These are phyloP conservation scores for Linaria vulgaris DNA, from an alignment of 257 asterid species.

Conservation along the genomic window DNA sequence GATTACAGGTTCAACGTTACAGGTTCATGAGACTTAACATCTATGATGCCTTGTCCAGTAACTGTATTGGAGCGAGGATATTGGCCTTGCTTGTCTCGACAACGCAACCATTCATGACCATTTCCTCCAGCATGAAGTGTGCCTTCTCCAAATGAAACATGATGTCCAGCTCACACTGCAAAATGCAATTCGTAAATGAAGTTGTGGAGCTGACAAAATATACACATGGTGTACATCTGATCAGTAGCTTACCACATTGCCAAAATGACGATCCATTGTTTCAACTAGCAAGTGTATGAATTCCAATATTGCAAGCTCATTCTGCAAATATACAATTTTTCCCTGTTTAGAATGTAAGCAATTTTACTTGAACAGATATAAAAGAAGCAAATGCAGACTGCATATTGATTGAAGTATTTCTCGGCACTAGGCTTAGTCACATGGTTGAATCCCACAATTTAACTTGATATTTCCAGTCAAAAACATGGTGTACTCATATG, in stretches of 20 bases:
- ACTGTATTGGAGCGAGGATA: constrained; percentile 74
- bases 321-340: constrained; percentile 45
- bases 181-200: neutral
- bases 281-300: constrained; percentile 93
- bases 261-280: constrained; percentile 99
- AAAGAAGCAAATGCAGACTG: neutral
- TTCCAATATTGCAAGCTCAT: constrained; percentile 94
- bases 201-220: too few species aligned
- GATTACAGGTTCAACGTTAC: too few species aligned
- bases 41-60: constrained; percentile 77
- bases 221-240: neutral
- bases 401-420: too few species aligned
- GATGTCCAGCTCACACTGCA: constrained; percentile 94
- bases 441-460: too few species aligned
- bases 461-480: too few species aligned
- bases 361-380: neutral
- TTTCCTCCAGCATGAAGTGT: constrained; percentile 97
- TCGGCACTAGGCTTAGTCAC: too few species aligned
- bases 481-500: too few species aligned
- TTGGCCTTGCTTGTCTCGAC: constrained; percentile 92
- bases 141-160: constrained; percentile 98
- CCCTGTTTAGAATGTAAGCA: too few species aligned
- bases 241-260: constrained; percentile 78
- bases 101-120: constrained; percentile 98
- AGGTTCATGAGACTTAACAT: neutral